Conservation (phyloP, 2,329 filamentous ascomycete genomes). For the Penicillium brevicompactum region DNA sequence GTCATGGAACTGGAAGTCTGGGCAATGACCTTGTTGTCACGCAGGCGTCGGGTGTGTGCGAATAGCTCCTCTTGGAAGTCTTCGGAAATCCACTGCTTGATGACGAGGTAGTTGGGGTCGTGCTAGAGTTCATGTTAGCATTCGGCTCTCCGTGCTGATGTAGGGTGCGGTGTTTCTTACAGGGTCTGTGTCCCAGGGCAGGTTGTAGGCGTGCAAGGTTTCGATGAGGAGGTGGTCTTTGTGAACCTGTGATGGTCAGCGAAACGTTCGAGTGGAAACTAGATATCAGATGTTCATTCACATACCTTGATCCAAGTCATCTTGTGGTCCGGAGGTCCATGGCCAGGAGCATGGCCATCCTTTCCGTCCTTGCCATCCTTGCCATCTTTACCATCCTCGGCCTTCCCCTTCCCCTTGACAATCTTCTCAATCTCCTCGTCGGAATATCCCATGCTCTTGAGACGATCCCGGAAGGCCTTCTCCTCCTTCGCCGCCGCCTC, state of each 20-base stretch:
- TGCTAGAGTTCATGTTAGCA: slow-evolving; percentile 26
- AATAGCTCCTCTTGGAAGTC: slow-evolving; percentile 72
- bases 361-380: slow-evolving; percentile 27
- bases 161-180: slow-evolving; percentile 32
- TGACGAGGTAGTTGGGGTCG: slow-evolving; percentile 70
- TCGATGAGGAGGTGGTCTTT: slow-evolving; percentile 49
- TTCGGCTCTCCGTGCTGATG: background rate
- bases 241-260: background rate
- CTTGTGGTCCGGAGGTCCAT: slow-evolving; percentile 13
- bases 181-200: slow-evolving; percentile 51
- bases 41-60: slow-evolving; percentile 67
- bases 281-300: no score
- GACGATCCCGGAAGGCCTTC: slow-evolving; percentile 37
- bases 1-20: slow-evolving; percentile 40
- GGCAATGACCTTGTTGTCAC: slow-evolving; percentile 53
- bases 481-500: slow-evolving; percentile 35
- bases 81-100: slow-evolving; percentile 73
- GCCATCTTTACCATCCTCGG: slow-evolving; percentile 34
- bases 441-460: slow-evolving; percentile 42
- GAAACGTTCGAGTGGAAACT: background rate
- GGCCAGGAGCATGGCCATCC: slow-evolving; percentile 29
- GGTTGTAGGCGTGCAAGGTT: slow-evolving; percentile 48
- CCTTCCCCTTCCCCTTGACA: slow-evolving; percentile 42
- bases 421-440: slow-evolving; percentile 48
- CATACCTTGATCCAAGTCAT: slow-evolving; percentile 49